Evolutionary conservation across 345 rosid species (phyloP).

Genomic region (Melastoma malabathricum): DNA sequence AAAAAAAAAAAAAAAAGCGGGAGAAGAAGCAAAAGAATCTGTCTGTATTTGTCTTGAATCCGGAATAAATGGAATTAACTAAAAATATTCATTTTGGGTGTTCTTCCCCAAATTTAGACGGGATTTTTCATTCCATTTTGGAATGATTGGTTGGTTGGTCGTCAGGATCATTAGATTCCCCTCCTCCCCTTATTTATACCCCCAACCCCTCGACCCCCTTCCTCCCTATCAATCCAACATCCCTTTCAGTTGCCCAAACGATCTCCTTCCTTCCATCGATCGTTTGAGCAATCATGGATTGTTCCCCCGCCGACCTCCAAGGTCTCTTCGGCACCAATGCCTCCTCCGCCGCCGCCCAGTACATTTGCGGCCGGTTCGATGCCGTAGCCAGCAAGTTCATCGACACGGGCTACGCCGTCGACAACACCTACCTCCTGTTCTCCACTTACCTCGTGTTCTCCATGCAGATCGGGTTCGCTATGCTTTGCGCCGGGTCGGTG

Average conservation of each 20-base stretch:
- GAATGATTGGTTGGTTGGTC: too few species aligned
- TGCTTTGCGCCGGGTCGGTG: conserved; percentile 40
- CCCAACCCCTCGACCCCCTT: too few species aligned
- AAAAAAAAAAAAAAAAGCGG: too few species aligned
- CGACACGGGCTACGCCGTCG: conserved; percentile 33
- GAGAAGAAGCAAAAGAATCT: too few species aligned
- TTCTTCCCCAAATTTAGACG: too few species aligned
- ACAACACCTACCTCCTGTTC: conserved; percentile 49
- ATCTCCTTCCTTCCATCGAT: neutral
- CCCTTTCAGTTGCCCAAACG: neutral
- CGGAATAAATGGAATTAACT: too few species aligned
- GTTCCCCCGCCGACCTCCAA: conserved; percentile 23
- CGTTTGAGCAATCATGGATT: conserved; percentile 10
- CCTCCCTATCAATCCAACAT: too few species aligned
- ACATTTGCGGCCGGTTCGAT: conserved; percentile 32
- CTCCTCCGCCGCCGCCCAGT: conserved; percentile 25
- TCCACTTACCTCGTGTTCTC: conserved; percentile 46
- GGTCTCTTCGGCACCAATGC: conserved; percentile 18
- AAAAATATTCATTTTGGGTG: too few species aligned
- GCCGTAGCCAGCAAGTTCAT: conserved; percentile 16
- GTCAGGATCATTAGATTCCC: too few species aligned
- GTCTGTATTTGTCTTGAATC: too few species aligned
- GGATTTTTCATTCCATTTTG: too few species aligned
- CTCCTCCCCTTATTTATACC: too few species aligned
- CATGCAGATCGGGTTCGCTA: conserved; percentile 49